Evolutionary conservation across 23 red algal genomes (phyloP).

Genomic region (Pyropia yezoensis): DNA sequence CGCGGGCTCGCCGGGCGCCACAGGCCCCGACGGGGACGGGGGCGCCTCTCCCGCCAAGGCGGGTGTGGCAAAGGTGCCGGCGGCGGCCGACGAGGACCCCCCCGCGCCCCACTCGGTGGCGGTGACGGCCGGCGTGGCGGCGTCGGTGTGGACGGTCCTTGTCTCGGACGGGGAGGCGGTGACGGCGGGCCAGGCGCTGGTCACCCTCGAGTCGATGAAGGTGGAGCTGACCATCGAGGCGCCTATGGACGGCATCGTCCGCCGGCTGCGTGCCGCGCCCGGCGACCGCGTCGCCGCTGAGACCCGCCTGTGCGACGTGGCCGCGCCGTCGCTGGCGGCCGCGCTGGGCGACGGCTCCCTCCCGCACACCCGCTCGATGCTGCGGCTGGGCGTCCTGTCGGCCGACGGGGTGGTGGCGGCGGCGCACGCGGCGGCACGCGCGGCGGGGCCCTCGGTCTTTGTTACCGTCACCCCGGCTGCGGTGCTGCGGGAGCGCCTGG

Average conservation of each 20-base stretch:
- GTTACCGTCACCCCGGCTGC: background rate
- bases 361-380: conserved; percentile 8
- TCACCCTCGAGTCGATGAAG: conserved; percentile 68
- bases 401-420: conserved; percentile 15
- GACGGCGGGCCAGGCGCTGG: conserved; percentile 21
- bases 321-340: background rate
- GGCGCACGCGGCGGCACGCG: conserved; percentile 4
- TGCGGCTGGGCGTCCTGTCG: conserved; percentile 8
- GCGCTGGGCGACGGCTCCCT: conserved; percentile 6
- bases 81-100: too few relatives aligned
- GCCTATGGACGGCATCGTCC: conserved; percentile 19
- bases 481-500: conserved; percentile 2
- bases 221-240: conserved; percentile 53
- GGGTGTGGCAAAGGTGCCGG: too few relatives aligned
- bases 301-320: conserved; percentile 20
- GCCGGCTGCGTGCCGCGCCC: conserved; percentile 9
- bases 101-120: conserved; percentile 3
- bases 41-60: too few relatives aligned
- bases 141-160: conserved; percentile 43
- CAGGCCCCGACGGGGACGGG: too few relatives aligned
- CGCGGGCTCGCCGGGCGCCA: background rate
- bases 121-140: conserved; percentile 32
- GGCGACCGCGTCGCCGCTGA: conserved; percentile 34
- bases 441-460: conserved; percentile 16
- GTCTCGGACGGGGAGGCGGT: conserved; percentile 26